A percentile compares a stretch with the other conserved stretches of the same genome.
Conservation (phyloP, 2,329 filamentous ascomycete genomes). For the Nothophaeocryptopus gaeumannii region DNA sequence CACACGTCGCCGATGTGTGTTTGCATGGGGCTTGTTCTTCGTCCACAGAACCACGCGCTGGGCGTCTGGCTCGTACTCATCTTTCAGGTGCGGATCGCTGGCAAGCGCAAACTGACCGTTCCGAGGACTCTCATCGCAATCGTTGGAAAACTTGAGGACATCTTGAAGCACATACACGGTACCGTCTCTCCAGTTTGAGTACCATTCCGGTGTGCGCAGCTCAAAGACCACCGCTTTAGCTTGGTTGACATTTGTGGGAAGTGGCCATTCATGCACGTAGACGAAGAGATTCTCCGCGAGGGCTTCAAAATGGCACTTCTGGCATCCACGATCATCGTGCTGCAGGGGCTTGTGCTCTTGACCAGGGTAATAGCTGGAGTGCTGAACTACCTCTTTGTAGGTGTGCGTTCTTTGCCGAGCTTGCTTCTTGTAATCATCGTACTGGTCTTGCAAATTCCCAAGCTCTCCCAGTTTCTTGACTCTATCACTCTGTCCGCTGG, state of each 20-base stretch:
- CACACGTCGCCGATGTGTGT: slow-evolving; percentile 47
- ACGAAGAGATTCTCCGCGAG: slow-evolving; percentile 44
- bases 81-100: slow-evolving; percentile 6
- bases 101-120: not conserved
- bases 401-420: too few species aligned
- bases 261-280: slow-evolving; percentile 48
- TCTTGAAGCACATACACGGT: slow-evolving; percentile 15
- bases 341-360: too few species aligned
- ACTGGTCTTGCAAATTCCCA: too few species aligned
- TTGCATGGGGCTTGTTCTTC: slow-evolving; percentile 45
- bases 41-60: slow-evolving; percentile 43
- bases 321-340: slow-evolving; percentile 34
- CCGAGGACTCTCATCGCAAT: too few species aligned
- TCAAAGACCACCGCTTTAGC: slow-evolving; percentile 54
- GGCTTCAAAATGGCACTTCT: slow-evolving; percentile 43
- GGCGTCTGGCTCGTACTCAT: not conserved
- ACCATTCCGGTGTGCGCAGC: slow-evolving; percentile 44
- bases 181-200: slow-evolving; percentile 51
- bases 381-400: too few species aligned
- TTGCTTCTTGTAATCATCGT: too few species aligned
- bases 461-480: too few species aligned
- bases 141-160: slow-evolving; percentile 12
- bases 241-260: slow-evolving; percentile 41
- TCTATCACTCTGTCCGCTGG: not conserved
- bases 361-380: too few species aligned